Conservation (phyloP, 371 early-diverging fungal genomes). For the Cokeromyces recurvatus region DNA sequence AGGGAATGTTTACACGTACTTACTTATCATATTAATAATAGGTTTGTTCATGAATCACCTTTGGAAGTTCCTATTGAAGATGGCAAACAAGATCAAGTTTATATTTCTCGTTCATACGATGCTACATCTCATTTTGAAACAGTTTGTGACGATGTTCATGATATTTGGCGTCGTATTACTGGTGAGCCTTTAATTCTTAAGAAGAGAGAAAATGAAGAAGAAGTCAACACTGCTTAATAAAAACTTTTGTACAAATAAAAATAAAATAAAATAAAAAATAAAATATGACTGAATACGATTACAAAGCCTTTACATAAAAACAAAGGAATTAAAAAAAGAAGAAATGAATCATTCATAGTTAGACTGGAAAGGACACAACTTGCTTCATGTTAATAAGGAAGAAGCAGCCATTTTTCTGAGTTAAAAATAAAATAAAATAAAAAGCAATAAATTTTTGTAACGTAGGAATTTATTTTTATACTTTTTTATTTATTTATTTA, state of each 20-base stretch:
- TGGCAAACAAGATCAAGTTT: conserved; percentile 81
- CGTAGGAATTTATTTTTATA: too few relatives aligned
- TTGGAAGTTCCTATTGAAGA: conserved; percentile 83
- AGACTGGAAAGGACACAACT: too few relatives aligned
- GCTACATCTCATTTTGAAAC: conserved; percentile 99
- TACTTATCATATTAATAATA: too few relatives aligned
- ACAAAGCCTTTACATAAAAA: not conserved
- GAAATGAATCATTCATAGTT: too few relatives aligned
- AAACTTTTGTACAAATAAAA: too few relatives aligned
- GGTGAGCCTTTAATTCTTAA: conserved; percentile 83
- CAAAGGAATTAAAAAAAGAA: not conserved
- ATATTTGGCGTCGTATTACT: conserved; percentile 90
- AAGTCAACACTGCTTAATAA: conserved; percentile 46
- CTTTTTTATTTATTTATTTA: not conserved
- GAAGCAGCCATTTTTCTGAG: too few relatives aligned
- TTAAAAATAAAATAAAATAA: too few relatives aligned
- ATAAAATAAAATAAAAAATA: too few relatives aligned
- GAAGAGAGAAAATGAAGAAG: conserved; percentile 53
- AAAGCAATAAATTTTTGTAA: too few relatives aligned
- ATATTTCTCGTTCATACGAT: conserved; percentile 94
- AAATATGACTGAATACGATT: too few relatives aligned
- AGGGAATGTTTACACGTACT: too few relatives aligned
- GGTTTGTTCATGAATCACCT: conserved; percentile 79
- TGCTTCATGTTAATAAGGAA: too few relatives aligned
- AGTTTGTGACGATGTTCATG: conserved; percentile 94